Percentiles rank a stretch among this genome's conserved stretches.
phyloP scores from a whole-genome alignment of 2,329 filamentous ascomycete species.

The Pseudocercospora fijiensis region DNA sequence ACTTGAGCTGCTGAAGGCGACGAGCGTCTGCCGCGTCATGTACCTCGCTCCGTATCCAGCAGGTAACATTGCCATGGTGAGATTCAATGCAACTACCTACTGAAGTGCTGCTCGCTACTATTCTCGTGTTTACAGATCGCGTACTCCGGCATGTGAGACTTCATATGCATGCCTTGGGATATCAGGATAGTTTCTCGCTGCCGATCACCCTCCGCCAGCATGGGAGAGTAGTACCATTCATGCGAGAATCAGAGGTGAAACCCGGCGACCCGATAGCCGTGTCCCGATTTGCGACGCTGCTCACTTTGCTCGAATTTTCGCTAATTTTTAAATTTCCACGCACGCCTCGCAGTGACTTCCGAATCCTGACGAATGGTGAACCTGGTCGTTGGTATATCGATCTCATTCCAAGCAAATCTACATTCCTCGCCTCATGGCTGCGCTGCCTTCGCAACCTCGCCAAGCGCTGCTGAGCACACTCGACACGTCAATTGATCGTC shows the following conservation, averaged over 20 bases:
- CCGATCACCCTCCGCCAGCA: background rate
- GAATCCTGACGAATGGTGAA: constrained; percentile 10
- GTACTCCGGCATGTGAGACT: constrained; percentile 1
- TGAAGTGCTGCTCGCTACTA: background rate
- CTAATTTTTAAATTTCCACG: background rate
- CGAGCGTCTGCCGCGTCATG: background rate
- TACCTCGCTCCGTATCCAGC: background rate
- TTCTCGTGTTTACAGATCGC: background rate
- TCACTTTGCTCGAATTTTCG: background rate
- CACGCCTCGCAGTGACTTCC: background rate
- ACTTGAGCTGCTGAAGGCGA: background rate
- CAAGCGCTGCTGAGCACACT: background rate
- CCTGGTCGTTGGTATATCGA: constrained; percentile 7
- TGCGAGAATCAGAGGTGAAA: constrained; percentile 2
- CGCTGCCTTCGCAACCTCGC: background rate
- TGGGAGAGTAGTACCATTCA: constrained; percentile 5
- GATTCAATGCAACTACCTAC: background rate
- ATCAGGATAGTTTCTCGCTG: constrained; percentile 4
- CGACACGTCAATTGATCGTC: background rate
- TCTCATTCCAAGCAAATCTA: constrained; percentile 11
- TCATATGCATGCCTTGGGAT: constrained; percentile 1
- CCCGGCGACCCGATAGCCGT: background rate
- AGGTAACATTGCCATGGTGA: background rate
- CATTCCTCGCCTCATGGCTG: constrained; percentile 7
- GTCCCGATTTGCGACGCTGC: constrained; percentile 1